A percentile compares a stretch with the other conserved stretches of the same genome.
Conservation (phyloP, 257 asterid species). For the Echium plantagineum region DNA sequence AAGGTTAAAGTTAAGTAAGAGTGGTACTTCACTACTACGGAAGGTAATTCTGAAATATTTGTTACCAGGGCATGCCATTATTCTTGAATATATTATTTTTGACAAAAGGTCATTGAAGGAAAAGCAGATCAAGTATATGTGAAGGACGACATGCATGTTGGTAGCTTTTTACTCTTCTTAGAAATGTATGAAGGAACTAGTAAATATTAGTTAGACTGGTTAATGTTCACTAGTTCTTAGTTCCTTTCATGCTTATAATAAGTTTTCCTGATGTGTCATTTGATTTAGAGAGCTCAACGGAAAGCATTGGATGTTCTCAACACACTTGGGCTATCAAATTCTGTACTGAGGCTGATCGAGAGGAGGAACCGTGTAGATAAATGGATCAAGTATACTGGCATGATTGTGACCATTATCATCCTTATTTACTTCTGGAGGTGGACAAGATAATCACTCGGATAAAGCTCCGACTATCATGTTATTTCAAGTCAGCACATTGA, state of each 20-base stretch:
- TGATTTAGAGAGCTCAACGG: constrained; percentile 82
- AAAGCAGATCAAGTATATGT: too few species aligned
- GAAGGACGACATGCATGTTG: too few species aligned
- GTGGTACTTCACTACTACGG: too few species aligned
- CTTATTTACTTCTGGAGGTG: constrained; percentile 78
- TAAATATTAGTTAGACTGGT: neutral
- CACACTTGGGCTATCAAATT: constrained; percentile 81
- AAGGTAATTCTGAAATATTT: too few species aligned
- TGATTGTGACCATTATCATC: constrained; percentile 44
- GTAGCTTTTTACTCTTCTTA: constrained; percentile 30
- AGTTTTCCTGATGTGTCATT: constrained; percentile 15
- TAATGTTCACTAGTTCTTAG: neutral
- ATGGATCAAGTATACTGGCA: constrained; percentile 87
- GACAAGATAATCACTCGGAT: constrained; percentile 39
- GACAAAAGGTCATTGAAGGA: too few species aligned
- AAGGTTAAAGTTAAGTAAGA: too few species aligned
- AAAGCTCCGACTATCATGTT: neutral
- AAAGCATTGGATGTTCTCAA: constrained; percentile 91
- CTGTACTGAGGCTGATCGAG: constrained; percentile 75
- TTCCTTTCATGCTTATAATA: neutral
- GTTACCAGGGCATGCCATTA: too few species aligned
- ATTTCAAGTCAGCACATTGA: neutral
- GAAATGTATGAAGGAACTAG: too few species aligned
- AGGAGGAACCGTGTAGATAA: constrained; percentile 76
- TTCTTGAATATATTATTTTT: too few species aligned